Conservation (phyloP, 2,329 filamentous ascomycete genomes). For the Malbranchea zuffiana region DNA sequence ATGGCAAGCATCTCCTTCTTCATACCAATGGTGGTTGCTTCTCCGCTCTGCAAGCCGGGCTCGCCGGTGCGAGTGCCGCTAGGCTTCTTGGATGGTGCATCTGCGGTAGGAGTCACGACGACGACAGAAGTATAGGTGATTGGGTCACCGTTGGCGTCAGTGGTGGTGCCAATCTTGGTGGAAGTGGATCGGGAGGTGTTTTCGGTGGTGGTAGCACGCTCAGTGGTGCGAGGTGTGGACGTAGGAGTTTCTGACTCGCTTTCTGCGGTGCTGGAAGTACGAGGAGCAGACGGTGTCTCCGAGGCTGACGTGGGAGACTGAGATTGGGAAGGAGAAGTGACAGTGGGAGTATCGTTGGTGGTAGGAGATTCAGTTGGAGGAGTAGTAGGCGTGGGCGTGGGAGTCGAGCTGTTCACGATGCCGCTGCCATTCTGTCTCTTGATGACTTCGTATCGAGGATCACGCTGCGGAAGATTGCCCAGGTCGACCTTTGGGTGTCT, state of each 20-base stretch:
- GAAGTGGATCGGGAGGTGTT: slow-evolving; percentile 15
- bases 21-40: slow-evolving; percentile 22
- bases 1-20: slow-evolving; percentile 29
- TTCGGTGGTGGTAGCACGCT: slow-evolving; percentile 17
- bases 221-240: slow-evolving; percentile 19
- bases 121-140: slow-evolving; percentile 37
- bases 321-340: slow-evolving; percentile 1
- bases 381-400: slow-evolving; percentile 8
- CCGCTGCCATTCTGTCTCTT: slow-evolving; percentile 11
- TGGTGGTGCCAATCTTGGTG: slow-evolving; percentile 33
- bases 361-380: slow-evolving; percentile 6
- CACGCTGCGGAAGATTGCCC: slow-evolving; percentile 3
- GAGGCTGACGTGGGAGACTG: not conserved
- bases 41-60: slow-evolving; percentile 33
- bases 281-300: slow-evolving; percentile 1
- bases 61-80: slow-evolving; percentile 14
- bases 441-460: slow-evolving; percentile 11
- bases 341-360: slow-evolving; percentile 5
- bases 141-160: slow-evolving; percentile 31
- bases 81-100: slow-evolving; percentile 16
- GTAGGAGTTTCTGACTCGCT: slow-evolving; percentile 1
- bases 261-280: slow-evolving; percentile 6
- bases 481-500: slow-evolving; percentile 6
- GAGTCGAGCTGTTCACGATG: slow-evolving; percentile 10
- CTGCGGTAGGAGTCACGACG: slow-evolving; percentile 31